Conservation (phyloP, 31 red algal genomes). For the Odonthalia washingtoniensis region DNA sequence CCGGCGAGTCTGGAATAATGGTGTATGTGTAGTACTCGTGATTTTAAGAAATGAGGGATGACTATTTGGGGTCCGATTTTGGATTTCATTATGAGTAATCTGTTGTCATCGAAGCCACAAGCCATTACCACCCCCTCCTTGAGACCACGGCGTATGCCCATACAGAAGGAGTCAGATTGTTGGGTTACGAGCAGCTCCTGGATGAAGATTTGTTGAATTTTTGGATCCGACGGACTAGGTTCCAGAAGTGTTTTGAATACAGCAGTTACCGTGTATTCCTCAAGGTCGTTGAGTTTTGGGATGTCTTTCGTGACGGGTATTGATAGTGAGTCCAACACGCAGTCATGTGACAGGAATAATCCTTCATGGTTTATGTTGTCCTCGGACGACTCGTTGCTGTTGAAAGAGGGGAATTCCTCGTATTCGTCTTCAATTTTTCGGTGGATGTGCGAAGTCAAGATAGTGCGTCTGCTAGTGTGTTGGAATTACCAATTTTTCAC, state of each 20-base stretch:
- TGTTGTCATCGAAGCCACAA: not conserved
- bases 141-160: not conserved
- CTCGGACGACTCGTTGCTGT: not conserved
- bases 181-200: not conserved
- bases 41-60: not conserved
- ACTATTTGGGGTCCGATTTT: no score
- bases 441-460: slow-evolving; percentile 27
- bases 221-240: not conserved
- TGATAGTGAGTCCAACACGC: not conserved
- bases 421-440: not conserved
- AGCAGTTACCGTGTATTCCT: not conserved
- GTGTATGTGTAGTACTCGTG: not conserved
- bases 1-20: not conserved
- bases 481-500: no score
- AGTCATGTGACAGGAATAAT: not conserved
- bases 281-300: not conserved
- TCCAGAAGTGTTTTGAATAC: not conserved
- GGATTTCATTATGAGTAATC: not conserved
- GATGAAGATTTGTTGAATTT: not conserved
- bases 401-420: slow-evolving; percentile 36
- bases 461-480: no score
- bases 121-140: not conserved
- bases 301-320: not conserved
- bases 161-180: no score
- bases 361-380: not conserved